Evolutionary conservation across 345 rosid species (phyloP).

Genomic region (Clausena lansium): DNA sequence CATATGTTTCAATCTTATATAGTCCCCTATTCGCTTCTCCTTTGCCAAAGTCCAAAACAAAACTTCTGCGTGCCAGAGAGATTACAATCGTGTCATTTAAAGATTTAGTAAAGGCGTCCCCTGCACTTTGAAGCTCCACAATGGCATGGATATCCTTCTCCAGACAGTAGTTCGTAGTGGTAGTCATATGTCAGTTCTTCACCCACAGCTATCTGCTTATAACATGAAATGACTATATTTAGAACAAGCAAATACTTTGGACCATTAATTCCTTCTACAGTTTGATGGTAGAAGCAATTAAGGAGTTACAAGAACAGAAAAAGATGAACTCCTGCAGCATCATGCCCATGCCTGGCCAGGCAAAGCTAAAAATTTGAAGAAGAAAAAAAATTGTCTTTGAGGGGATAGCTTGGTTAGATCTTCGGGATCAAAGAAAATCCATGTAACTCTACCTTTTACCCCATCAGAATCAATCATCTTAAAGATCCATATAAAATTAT

Average conservation of each 20-base stretch:
- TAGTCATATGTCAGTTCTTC: constrained; percentile 83
- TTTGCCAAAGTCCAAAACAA: not conserved
- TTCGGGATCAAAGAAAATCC: not conserved
- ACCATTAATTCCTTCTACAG: not conserved
- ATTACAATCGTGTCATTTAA: not conserved
- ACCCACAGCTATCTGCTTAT: constrained; percentile 83
- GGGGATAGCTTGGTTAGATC: not conserved
- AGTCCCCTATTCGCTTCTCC: not conserved
- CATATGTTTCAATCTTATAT: not conserved
- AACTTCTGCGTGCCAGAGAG: not conserved
- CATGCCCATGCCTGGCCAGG: not conserved
- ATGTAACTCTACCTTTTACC: not conserved
- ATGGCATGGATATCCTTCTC: constrained; percentile 61
- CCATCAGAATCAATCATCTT: constrained; percentile 1
- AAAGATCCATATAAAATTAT: not conserved
- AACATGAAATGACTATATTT: constrained; percentile 1
- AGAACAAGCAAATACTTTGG: not conserved
- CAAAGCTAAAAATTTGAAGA: not conserved
- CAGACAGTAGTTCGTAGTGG: constrained; percentile 47
- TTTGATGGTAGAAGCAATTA: not conserved
- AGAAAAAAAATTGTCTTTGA: not conserved
- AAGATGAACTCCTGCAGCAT: not conserved
- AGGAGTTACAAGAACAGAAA: not conserved
- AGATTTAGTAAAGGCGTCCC: constrained; percentile 50
- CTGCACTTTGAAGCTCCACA: constrained; percentile 72